Evolutionary conservation across 176 grass and related monocot genomes (phyloP), one percentile per base, ranked within the genome.

Genomic region (Dendrocalamus sinicus): DNA sequence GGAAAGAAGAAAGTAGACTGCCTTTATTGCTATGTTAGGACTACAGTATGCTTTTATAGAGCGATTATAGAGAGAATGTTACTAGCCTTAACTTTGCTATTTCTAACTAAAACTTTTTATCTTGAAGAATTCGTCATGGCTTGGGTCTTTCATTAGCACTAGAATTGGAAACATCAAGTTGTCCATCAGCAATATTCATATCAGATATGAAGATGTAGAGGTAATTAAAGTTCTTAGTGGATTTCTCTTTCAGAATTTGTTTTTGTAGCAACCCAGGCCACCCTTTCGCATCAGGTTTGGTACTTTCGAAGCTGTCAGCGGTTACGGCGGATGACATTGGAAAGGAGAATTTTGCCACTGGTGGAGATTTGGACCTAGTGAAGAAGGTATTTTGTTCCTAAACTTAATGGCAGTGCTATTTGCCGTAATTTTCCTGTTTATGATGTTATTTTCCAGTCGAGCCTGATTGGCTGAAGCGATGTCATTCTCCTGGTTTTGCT

Each of bases 101-200:
- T 32, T 32, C 30, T 2, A 0, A 32, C 30, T 32, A 2, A 1
- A 32, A 32, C 30, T 32, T 32, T 32, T 32, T 32, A 2, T 32
- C 30, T 32, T 32, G 30, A 32, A 32, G 30, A 32, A 32, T 32
- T 32, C 93, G 15, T 95, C 93, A 81, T 98, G 96, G 93, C 86
- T 98, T 58, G 91, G 93, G 44, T 98, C 96, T 81, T 93, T 98
- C 39, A 93, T 98, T 83, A 93, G 88, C 78, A 98, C 93, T 70
- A 76, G 95, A 81, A 93, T 98, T 45, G 96, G 96, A 81, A 98
- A 95, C 91, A 91, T 98, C 75, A 98, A 98, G 89, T 76, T 98
- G 46, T 94, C 92, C 45, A 92, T 98, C n/a, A 90, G 91, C 75
- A 95, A 95, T 84, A 86, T 95, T 83, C 96, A 98, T 81, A 95